Percentiles rank a stretch among this genome's conserved stretches.
phyloP scores from a whole-genome alignment of 805 yeast species.

The Candida oleophila region DNA sequence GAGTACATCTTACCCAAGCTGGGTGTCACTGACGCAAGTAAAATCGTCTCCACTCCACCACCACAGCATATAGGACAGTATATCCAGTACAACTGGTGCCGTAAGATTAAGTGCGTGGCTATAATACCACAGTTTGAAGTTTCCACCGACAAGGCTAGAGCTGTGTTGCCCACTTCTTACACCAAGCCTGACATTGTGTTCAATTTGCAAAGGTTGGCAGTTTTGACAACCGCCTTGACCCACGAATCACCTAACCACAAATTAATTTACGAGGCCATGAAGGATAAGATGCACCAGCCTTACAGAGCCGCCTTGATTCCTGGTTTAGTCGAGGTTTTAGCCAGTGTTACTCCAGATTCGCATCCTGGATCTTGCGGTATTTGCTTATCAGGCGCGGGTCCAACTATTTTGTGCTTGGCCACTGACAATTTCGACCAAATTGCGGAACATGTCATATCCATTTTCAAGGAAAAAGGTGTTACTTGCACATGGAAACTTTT shows the following conservation, averaged over 20 bases:
- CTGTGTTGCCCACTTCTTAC: constrained; percentile 82
- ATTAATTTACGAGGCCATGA: constrained; percentile 91
- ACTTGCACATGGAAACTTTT: constrained; percentile 80
- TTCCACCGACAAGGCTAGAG: constrained; percentile 86
- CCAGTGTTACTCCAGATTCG: constrained; percentile 74
- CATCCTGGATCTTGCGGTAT: constrained; percentile 89
- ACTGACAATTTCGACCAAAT: constrained; percentile 83
- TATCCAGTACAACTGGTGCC: constrained; percentile 80
- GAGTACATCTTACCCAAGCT: constrained; percentile 81
- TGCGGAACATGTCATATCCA: constrained; percentile 69
- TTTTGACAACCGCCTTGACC: constrained; percentile 89
- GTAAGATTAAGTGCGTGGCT: constrained; percentile 81
- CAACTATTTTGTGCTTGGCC: constrained; percentile 92
- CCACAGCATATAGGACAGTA: constrained; percentile 87
- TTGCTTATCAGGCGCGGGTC: constrained; percentile 97
- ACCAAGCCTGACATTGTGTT: constrained; percentile 80
- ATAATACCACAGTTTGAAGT: constrained; percentile 94
- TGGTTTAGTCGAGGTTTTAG: constrained; percentile 79
- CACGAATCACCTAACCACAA: constrained; percentile 77
- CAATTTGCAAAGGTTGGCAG: constrained; percentile 90
- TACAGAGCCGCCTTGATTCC: constrained; percentile 90
- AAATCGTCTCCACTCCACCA: constrained; percentile 44
- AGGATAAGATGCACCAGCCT: constrained; percentile 96
- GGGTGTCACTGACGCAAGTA: constrained; percentile 61
- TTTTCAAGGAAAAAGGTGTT: constrained; percentile 67